Base-by-base conservation (phyloP, 805 yeast species). In the Hanseniaspora taiwanica region DNA sequence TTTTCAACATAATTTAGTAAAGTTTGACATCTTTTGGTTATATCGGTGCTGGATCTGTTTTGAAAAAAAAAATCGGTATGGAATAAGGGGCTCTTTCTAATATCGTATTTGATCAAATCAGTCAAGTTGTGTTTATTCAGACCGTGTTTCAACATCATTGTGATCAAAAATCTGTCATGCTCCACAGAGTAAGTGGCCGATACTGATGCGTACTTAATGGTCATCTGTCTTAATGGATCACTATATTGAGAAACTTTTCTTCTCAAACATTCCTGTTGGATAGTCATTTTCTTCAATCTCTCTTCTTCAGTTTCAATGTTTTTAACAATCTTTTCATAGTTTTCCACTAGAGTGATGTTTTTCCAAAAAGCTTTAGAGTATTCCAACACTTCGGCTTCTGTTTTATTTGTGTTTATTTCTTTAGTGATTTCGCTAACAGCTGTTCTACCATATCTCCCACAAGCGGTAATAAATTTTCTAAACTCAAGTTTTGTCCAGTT, bases 271-370 rank as follows among this genome's bases (percentile, higher is more conserved):
- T 83, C 94, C 55, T 77, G 82, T 52, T 86, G 96, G 24, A 76
- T 62, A 49, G 71, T 71, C 8, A 71, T 55, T 50, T 74, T 76
- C 36, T 74, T 65, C 20, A 82, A 71, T 56, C 73, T 81, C 45
- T 86, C 95, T 55, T 91, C 97, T 13, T 97, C 98, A 3, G 72
- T 69, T 53, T 86, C 94, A 45, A 91, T 84, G 51, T 78, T 89
- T 16, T 71, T 65, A 40, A 87, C 61, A 58, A 80, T 84, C 46
- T 83, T 72, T 48, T 91, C 98, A 59, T 78, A 80, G 9, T 95
- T 94, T 25, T 89, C 97, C 46, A 91, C 79, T 48, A 78, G 82
- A 38, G 72, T 67, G 52, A 76, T 79, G 39, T 80, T 71, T 20
- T 69, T 52, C 98, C 97, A 91, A 58, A 91, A 91, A 8, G 71